Evolutionary conservation across 2,329 filamentous ascomycete genomes (phyloP), one percentile per base, ranked within the genome.

Genomic region (Fusarium denticulatum): DNA sequence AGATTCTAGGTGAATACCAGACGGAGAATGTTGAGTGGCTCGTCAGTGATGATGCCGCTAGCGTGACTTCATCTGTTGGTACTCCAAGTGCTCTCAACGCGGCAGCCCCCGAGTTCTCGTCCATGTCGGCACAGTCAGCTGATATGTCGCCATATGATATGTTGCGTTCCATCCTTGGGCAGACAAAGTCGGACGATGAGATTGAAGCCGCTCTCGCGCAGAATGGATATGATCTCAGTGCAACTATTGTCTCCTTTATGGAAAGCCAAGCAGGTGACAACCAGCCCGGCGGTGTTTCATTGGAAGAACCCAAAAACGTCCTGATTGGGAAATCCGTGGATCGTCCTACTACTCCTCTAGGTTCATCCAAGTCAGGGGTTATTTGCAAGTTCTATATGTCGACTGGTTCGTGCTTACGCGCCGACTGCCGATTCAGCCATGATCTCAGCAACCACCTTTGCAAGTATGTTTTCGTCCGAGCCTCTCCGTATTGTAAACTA

Each of bases 131-230:
- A 56, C 89, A 92, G 80, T 93, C 93, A 79, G 90, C 91, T 64
- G 95, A 98, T 79, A 98, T 99, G 96, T 97, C 94, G 66, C 96
- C 96, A 2, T 97, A 98, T 83, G 96, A 99, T 80, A 98, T 99
- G 90, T 88, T 99, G 63, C 93, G 96, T 70, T 98, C 96, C 11
- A 97, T 99, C 45, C 87, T 99, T 32, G 94, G 96, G 53, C 94
- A 96, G 77, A 91, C 94, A 61, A 92, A 93, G 79, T 93, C 94
- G 6, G 96, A 98, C 78, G 95, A 98, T 58, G 96, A 99, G 82
- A 96, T 99, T 53, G 95, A 98, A 80, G 88, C 91, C n/a, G 94
- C 96, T 9, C 88, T 99, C 52, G 94, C 96, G 74, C 88, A 91
- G 65, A 96, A 98, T 80, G 93, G 93, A 64, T 99, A 98, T 80